phyloP scores from a whole-genome alignment of 208 protist species.

The Trypanosomatidae sp. region DNA sequence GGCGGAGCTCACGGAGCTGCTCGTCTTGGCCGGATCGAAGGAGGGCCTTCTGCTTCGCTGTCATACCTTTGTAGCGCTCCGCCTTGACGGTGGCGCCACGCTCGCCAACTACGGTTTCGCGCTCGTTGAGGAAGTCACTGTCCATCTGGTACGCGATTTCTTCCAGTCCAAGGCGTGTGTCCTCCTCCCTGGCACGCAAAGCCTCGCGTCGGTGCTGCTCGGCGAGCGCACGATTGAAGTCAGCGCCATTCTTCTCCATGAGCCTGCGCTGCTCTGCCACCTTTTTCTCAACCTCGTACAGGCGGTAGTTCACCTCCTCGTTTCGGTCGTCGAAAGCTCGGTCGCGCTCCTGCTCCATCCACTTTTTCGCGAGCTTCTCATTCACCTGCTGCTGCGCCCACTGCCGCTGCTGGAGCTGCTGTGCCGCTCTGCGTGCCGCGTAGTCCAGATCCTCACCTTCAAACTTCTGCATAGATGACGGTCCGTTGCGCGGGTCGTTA shows the following conservation, averaged over 20 bases:
- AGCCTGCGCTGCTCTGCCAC: constrained; percentile 73
- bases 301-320: constrained; percentile 83
- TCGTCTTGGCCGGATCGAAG: constrained; percentile 69
- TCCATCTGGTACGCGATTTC: constrained; percentile 91
- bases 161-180: constrained; percentile 79
- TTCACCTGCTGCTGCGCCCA: constrained; percentile 89
- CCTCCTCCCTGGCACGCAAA: constrained; percentile 69
- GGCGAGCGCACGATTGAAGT: constrained; percentile 89
- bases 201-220: constrained; percentile 87
- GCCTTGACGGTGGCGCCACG: constrained; percentile 74
- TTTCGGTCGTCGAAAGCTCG: constrained; percentile 80
- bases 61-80: constrained; percentile 85
- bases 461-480: constrained; percentile 88
- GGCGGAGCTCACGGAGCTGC: constrained; percentile 79
- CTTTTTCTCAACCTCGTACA: constrained; percentile 78
- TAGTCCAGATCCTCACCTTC: constrained; percentile 92
- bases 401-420: constrained; percentile 83
- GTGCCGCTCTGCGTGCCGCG: constrained; percentile 52
- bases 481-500: constrained; percentile 86
- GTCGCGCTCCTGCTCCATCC: constrained; percentile 90
- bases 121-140: constrained; percentile 91
- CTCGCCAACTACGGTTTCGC: constrained; percentile 67
- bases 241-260: constrained; percentile 65
- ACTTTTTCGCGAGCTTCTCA: constrained; percentile 92
- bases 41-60: constrained; percentile 45